phyloP scores from a whole-genome alignment of 371 early-diverging fungal species.

The Mucor saturninus region DNA sequence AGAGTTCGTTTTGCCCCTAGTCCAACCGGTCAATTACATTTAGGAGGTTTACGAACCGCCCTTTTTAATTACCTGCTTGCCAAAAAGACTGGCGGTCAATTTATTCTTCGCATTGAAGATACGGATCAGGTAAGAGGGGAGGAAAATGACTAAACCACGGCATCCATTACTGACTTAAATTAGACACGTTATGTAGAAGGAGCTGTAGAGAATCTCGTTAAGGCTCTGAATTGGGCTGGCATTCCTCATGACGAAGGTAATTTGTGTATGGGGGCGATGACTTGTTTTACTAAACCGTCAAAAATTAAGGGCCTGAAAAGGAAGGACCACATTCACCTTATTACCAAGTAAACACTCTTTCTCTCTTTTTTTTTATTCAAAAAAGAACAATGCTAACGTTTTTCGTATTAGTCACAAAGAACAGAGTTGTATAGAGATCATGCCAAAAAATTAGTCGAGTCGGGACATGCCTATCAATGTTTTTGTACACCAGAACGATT shows the following conservation, averaged over 20 bases:
- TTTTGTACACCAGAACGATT: slow-evolving; percentile 85
- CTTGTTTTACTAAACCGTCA: no score
- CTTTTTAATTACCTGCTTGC: slow-evolving; percentile 91
- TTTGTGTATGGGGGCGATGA: neutral
- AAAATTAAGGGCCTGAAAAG: slow-evolving; percentile 56
- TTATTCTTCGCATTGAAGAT: slow-evolving; percentile 93
- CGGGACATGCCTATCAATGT: slow-evolving; percentile 89
- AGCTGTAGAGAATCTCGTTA: slow-evolving; percentile 72
- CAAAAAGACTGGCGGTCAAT: slow-evolving; percentile 71
- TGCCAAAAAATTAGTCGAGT: slow-evolving; percentile 69
- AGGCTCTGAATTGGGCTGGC: slow-evolving; percentile 80
- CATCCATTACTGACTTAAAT: no score
- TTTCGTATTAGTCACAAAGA: slow-evolving; percentile 69
- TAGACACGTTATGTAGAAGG: slow-evolving; percentile 81
- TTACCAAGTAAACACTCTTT: slow-evolving; percentile 56
- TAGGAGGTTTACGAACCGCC: slow-evolving; percentile 93
- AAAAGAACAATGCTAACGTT: no score
- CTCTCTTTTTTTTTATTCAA: no score
- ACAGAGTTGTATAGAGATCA: slow-evolving; percentile 71
- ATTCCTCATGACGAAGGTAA: slow-evolving; percentile 80
- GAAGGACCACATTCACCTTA: slow-evolving; percentile 72
- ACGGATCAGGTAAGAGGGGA: slow-evolving; percentile 74
- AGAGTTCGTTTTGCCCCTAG: slow-evolving; percentile 95
- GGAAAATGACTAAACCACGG: no score
- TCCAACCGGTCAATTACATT: slow-evolving; percentile 92